phyloP scores from a whole-genome alignment of 192 early-diverging fungal species.

The Coemansia biformis region DNA sequence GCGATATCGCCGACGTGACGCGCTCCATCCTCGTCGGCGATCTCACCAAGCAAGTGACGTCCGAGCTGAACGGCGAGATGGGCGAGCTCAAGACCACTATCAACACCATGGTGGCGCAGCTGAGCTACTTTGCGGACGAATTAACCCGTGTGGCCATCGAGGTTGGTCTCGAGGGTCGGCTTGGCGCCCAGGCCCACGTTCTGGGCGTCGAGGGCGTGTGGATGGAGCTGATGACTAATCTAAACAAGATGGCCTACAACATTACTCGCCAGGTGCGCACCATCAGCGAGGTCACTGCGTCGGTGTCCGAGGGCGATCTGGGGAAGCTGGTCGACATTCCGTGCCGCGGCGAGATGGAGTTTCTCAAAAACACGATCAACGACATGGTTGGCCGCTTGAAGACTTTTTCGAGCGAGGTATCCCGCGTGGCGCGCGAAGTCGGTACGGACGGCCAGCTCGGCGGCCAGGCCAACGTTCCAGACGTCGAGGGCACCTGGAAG shows the following conservation, averaged over 20 bases:
- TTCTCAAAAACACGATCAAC: slow-evolving; percentile 62
- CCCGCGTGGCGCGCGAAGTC: no score
- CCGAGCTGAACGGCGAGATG: no score
- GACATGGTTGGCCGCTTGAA: slow-evolving; percentile 53
- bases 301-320: slow-evolving; percentile 50
- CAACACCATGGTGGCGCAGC: slow-evolving; percentile 53
- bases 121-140: slow-evolving; percentile 57
- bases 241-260: slow-evolving; percentile 61
- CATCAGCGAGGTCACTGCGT: slow-evolving; percentile 55
- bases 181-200: slow-evolving; percentile 61
- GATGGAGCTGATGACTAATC: slow-evolving; percentile 55
- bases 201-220: slow-evolving; percentile 53
- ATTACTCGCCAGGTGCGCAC: slow-evolving; percentile 58
- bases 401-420: slow-evolving; percentile 50
- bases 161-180: slow-evolving; percentile 64
- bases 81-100: slow-evolving; percentile 14
- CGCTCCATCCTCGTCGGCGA: slow-evolving; percentile 21
- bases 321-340: slow-evolving; percentile 23
- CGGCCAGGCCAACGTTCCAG: slow-evolving; percentile 45
- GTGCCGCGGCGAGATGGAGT: slow-evolving; percentile 55
- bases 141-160: slow-evolving; percentile 66
- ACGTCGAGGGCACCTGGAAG: no score
- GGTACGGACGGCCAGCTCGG: slow-evolving; percentile 66
- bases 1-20: slow-evolving; percentile 11
- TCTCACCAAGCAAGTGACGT: neutral